Evolutionary conservation across 164 flowering plant genomes (phyloP), one percentile per base, ranked within the genome.

Genomic region (Cinnamomum chago): DNA sequence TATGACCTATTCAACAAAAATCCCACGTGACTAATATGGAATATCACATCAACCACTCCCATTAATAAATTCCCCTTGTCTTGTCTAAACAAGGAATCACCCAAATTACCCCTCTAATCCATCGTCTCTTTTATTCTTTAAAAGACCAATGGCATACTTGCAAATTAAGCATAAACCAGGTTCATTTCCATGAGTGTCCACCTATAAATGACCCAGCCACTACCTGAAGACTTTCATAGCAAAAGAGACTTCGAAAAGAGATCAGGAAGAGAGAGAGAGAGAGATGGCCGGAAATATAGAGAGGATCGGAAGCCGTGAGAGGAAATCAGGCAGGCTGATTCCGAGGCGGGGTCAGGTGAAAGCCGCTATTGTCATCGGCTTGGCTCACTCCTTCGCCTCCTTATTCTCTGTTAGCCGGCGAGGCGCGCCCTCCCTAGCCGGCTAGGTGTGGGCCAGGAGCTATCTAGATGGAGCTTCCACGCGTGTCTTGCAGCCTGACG

Each of bases 301-400:
- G 30, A 70, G 52, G 62, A n/a, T 13, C 20, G 72, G 72, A 70
- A 58, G 58, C 25, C 5, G 24, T 47, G 23, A 27, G 12, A 58
- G 65, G 47, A 50, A 0, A 11, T 18, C 73, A 2, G 24, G 73
- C 40, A 15, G 65, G 40, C 73, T 18, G 23, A 71, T 71, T n/a
- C 73, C 73, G 6, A 71, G 28, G 50, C 27, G 65, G 65, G 73
- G 73, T 71, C 73, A 71, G 50, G 73, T 71, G 50, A 71, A 71
- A 50, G 73, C 65, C 13, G 65, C 73, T 60, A 71, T 71, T 58
- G 73, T 58, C 13, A 55, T 58, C 50, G 65, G 50, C 65, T 71
- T 71, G 51, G 65, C 73, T 10, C 73, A 55, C 50, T 71, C 73
- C 30, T 51, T 71, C 7, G 65, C 73, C 64, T 71, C 65, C 28